Evolutionary conservation across 2,329 filamentous ascomycete species (phyloP).

Genomic region (Fusarium duplospermum): DNA sequence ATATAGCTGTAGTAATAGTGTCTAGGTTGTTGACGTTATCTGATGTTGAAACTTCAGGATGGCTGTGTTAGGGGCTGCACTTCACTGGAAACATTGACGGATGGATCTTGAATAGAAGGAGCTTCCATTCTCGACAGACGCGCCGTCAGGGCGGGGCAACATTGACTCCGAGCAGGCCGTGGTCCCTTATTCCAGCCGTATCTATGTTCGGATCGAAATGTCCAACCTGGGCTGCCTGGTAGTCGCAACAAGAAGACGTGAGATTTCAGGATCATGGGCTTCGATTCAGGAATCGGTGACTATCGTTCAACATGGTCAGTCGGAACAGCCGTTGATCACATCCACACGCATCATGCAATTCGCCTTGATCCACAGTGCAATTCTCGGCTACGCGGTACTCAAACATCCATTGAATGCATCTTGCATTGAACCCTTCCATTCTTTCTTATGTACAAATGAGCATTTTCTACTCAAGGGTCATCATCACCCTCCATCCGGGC

Average conservation of each 20-base stretch:
- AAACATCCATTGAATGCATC: conserved; percentile 14
- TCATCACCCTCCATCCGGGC: conserved; percentile 67
- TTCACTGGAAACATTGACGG: neutral
- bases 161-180: neutral
- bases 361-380: conserved; percentile 5
- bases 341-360: neutral
- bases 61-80: neutral
- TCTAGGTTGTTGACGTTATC: neutral
- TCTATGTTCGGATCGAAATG: neutral
- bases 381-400: conserved; percentile 8
- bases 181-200: neutral
- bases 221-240: neutral
- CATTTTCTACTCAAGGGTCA: conserved; percentile 56
- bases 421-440: conserved; percentile 38
- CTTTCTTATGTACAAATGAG: conserved; percentile 53
- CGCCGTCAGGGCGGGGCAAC: neutral
- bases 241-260: neutral
- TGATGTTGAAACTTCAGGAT: neutral
- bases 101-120: neutral
- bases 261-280: neutral
- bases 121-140: neutral
- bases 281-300: neutral
- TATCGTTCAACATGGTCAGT: neutral
- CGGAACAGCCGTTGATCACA: neutral
- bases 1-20: neutral